Evolutionary conservation across 768 basidiomycete genomes (phyloP).

Genomic region (Tricholoma flavovirens): DNA sequence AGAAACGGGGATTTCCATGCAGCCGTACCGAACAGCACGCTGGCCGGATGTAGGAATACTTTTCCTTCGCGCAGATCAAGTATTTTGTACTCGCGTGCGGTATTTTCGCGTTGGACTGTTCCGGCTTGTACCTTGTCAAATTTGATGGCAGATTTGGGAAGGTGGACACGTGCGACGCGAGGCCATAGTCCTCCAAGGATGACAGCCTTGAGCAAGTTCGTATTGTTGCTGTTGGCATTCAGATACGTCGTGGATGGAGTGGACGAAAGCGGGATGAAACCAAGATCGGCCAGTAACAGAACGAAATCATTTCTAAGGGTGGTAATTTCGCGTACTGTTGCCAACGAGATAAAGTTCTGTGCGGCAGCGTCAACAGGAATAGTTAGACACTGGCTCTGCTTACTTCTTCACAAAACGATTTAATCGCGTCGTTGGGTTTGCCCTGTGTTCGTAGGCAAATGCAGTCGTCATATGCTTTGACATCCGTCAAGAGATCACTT

Average conservation of each 20-base stretch:
- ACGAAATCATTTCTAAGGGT: slow-evolving; percentile 76
- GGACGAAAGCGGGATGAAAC: slow-evolving; percentile 52
- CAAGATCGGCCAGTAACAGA: slow-evolving; percentile 60
- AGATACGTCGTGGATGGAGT: slow-evolving; percentile 43
- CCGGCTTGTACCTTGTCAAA: slow-evolving; percentile 86
- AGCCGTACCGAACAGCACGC: slow-evolving; percentile 67
- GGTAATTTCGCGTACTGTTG: slow-evolving; percentile 72
- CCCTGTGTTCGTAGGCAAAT: slow-evolving; percentile 44
- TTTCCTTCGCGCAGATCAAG: slow-evolving; percentile 62
- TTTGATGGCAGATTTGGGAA: slow-evolving; percentile 69
- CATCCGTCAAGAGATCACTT: slow-evolving; percentile 84
- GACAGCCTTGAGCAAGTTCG: slow-evolving; percentile 77
- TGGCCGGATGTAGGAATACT: slow-evolving; percentile 81
- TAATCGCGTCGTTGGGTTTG: slow-evolving; percentile 39
- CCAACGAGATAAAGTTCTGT: slow-evolving; percentile 78
- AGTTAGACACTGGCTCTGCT: not conserved
- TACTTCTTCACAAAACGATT: slow-evolving; percentile 70
- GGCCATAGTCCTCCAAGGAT: slow-evolving; percentile 88
- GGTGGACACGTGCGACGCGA: slow-evolving; percentile 67
- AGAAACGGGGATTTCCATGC: slow-evolving; percentile 77
- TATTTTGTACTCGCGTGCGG: slow-evolving; percentile 78
- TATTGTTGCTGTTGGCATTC: slow-evolving; percentile 60
- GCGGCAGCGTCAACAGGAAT: slow-evolving; percentile 1
- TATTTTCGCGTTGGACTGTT: slow-evolving; percentile 77
- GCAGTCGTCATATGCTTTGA: slow-evolving; percentile 68